Base-by-base conservation (phyloP, 352 stramenopile genomes). In the Phytophthora uliginosa region DNA sequence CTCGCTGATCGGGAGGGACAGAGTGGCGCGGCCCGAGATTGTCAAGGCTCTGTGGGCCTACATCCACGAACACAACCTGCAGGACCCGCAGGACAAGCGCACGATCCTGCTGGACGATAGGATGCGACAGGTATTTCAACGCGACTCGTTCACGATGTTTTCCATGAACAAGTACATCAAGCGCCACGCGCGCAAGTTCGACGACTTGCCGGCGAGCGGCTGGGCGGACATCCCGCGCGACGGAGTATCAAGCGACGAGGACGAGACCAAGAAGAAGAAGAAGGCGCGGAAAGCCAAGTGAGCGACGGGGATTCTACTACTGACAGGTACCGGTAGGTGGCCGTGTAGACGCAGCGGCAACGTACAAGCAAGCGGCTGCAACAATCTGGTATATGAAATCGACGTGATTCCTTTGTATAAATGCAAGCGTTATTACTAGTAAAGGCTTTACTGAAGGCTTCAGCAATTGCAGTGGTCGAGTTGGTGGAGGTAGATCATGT, bases 41-140 rank as follows among this genome's bases (percentile, higher is more conserved):
- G 95, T 99, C 31, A 98, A 99, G 71, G 77, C 84, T 36, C 71
- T 99, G 18, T 99, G 97, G 97, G 90, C 97, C 60, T 99, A 99
- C 75, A 99, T 99, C 63, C 92, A 95, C 57, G 92, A 97, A 50
- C 86, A 99, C 66, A 78, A 98, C 24, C 79, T 99, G 51, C 97
- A 99, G 79, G 95, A 99, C 83, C 97, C 97, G 26, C 73, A 88
- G 15, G 92, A 99, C 71, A 98, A 98, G 77, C 90, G 94, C 18
- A 89, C 92, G 63, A 99, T 99, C 68, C 66, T 98, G 18, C 75
- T 98, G 56, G 95, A 99, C 74, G 85, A 94, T 55, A 92, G 74
- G 64, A 86, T 99, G 82, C 85, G 79, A 54, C 74, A 82, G 59
- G 86, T 94, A 45, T 96, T 96, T 76, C 80, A 95, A 76, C 85